Evolutionary conservation across 345 rosid species (phyloP), one percentile per base, ranked within the genome.

Genomic region (Dimocarpus longan): DNA sequence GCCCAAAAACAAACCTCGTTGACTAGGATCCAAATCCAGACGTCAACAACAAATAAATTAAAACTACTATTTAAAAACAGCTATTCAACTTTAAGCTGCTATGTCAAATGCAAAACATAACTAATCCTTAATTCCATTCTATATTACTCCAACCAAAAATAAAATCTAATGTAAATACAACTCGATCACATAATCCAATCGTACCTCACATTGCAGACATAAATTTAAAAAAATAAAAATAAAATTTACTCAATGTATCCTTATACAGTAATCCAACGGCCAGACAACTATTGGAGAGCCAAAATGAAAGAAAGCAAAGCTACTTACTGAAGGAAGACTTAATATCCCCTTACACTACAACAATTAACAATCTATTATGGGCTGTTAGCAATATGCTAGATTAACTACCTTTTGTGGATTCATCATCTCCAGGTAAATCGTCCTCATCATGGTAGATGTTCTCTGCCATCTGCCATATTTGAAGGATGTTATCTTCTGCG

Each of bases 391-490:
- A 26, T 26, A 26, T 66, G 42, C 1, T 66, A 22, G 76, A 21
- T 75, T 82, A 89, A 67, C 90, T 76, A 80, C 64, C 95, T 81
- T 92, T 92, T 2, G 85, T 66, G 21, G 95, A 77, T 85, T 92
- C 98, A 78, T 92, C 98, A 76, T 96, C 98, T 62, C 83, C 95
- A 0, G 98, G 97, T 76, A 92, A 80, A 76, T 94, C 98, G 76
- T 94, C 99, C 82, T 96, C 97, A 62, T 96, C 99, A 43, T 96
- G 99, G 84, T 96, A 96, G 39, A 96, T 96, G 80, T 93, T 94
- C 87, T 96, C 99, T 10, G 98, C 98, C 99, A 96, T 94, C 89
- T 96, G 99, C 99, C 99, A 96, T 80, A 96, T 94, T 70, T 96
- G 99, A 73, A 96, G 98, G 68, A 96, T 96, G 84, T 96, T 96